phyloP scores from a whole-genome alignment of 2,329 filamentous ascomycete genomes.

The Colletotrichum sp. region DNA sequence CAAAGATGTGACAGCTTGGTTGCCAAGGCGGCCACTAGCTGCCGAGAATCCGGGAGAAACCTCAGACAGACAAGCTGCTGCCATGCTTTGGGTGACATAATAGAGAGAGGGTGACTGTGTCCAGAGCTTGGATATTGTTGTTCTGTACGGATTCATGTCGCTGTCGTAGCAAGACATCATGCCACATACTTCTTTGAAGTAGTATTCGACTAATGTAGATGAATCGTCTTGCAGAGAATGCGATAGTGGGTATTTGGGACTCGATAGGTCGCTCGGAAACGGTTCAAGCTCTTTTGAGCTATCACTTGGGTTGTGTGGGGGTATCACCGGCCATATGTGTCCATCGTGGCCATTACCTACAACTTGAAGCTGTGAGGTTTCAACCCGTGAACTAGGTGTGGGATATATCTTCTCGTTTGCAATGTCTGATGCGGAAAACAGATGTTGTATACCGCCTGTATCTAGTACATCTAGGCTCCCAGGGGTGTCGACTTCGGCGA shows the following conservation, averaged over 20 bases:
- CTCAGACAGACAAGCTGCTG: constrained; percentile 25
- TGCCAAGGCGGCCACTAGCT: constrained; percentile 54
- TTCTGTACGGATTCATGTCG: constrained; percentile 64
- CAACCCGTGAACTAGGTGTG: neutral
- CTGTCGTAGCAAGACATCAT: constrained; percentile 71
- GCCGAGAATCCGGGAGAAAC: constrained; percentile 44
- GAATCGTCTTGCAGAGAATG: constrained; percentile 29
- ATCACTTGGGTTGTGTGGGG: neutral
- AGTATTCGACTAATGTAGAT: constrained; percentile 65
- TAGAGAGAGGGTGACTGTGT: constrained; percentile 21
- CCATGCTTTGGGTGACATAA: constrained; percentile 29
- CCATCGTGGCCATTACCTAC: neutral
- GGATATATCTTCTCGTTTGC: neutral
- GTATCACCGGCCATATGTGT: neutral
- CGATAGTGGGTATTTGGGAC: neutral
- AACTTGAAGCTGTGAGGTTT: neutral
- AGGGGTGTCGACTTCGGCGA: neutral
- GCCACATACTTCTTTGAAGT: constrained; percentile 66
- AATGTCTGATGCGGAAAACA: neutral
- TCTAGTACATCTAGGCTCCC: neutral
- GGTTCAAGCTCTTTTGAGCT: neutral
- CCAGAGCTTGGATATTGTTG: constrained; percentile 57
- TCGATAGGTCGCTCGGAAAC: neutral
- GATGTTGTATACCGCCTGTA: neutral
- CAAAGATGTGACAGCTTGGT: constrained; percentile 54